phyloP scores from a whole-genome alignment of 805 yeast species.

The Ogataea pilisensis region DNA sequence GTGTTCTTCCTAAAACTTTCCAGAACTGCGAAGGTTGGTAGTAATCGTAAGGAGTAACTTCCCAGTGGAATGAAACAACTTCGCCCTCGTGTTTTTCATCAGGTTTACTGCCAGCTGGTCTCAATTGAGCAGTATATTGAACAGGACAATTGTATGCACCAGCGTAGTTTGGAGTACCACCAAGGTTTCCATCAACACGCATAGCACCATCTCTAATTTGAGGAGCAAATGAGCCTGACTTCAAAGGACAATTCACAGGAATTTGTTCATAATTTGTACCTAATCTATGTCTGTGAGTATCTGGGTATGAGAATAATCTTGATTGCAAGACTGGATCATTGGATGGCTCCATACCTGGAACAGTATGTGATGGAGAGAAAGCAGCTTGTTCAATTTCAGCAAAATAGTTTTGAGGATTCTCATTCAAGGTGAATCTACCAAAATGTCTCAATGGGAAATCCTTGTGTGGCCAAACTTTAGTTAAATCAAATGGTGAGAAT shows the following conservation, averaged over 20 bases:
- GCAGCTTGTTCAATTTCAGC: constrained; percentile 88
- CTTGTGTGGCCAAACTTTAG: constrained; percentile 89
- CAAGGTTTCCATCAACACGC: constrained; percentile 67
- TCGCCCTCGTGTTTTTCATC: constrained; percentile 33
- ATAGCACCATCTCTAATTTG: constrained; percentile 81
- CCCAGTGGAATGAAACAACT: constrained; percentile 79
- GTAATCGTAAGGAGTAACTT: constrained; percentile 63
- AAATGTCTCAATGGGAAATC: constrained; percentile 84
- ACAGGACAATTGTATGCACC: constrained; percentile 49
- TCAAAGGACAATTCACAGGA: constrained; percentile 85
- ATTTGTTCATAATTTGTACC: constrained; percentile 76
- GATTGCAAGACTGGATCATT: constrained; percentile 84
- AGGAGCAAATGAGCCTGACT: constrained; percentile 54
- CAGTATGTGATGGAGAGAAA: constrained; percentile 80
- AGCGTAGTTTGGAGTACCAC: constrained; percentile 71
- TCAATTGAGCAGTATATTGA: constrained; percentile 38
- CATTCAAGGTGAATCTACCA: constrained; percentile 74
- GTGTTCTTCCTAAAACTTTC: constrained; percentile 69
- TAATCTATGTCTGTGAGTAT: constrained; percentile 80
- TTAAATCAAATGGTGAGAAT: constrained; percentile 83
- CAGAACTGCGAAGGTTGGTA: constrained; percentile 75
- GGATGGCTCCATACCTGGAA: constrained; percentile 77
- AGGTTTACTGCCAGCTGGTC: constrained; percentile 25
- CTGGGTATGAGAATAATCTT: constrained; percentile 77
- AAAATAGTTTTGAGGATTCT: constrained; percentile 81